Conservation (phyloP, 1,284 basidiomycete species). For the Puccinia coronata region DNA sequence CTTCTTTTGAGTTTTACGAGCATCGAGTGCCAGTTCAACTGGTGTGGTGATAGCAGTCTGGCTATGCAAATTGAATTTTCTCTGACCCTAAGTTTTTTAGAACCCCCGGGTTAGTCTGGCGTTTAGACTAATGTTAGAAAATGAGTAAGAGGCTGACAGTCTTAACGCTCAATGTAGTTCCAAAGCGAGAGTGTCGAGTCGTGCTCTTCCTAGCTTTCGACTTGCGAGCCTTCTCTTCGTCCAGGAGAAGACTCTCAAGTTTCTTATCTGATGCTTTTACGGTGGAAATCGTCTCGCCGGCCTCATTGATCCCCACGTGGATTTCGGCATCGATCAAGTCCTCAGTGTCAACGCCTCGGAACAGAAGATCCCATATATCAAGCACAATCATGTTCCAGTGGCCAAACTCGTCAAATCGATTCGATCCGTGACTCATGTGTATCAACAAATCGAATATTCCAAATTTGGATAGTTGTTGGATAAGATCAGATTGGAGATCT, state of each 20-base stretch:
- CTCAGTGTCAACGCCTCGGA: constrained; percentile 71
- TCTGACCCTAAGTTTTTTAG: constrained; percentile 56
- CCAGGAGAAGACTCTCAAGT: constrained; percentile 65
- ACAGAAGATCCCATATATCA: constrained; percentile 84
- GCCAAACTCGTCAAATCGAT: constrained; percentile 73
- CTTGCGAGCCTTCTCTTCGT: constrained; percentile 69
- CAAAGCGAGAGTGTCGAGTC: constrained; percentile 89
- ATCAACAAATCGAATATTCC: constrained; percentile 75
- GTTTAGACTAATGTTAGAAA: neutral
- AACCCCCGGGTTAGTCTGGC: neutral
- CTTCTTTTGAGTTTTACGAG: constrained; percentile 70
- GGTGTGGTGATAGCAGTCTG: constrained; percentile 77
- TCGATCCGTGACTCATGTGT: constrained; percentile 72
- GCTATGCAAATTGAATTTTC: constrained; percentile 70
- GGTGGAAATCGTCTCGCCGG: constrained; percentile 47
- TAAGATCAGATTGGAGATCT: constrained; percentile 65
- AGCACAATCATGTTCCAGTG: constrained; percentile 81
- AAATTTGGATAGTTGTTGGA: constrained; percentile 71
- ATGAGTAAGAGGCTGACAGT: constrained; percentile 56
- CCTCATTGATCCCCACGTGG: constrained; percentile 51
- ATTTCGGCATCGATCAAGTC: constrained; percentile 61
- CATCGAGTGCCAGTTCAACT: constrained; percentile 74
- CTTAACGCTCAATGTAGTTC: constrained; percentile 80
- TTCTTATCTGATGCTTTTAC: constrained; percentile 47
- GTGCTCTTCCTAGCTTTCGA: constrained; percentile 61